A percentile compares a stretch with the other conserved stretches of the same genome.
phyloP scores from a whole-genome alignment of 139 green algal genomes.

The Desmodesmus armatus region DNA sequence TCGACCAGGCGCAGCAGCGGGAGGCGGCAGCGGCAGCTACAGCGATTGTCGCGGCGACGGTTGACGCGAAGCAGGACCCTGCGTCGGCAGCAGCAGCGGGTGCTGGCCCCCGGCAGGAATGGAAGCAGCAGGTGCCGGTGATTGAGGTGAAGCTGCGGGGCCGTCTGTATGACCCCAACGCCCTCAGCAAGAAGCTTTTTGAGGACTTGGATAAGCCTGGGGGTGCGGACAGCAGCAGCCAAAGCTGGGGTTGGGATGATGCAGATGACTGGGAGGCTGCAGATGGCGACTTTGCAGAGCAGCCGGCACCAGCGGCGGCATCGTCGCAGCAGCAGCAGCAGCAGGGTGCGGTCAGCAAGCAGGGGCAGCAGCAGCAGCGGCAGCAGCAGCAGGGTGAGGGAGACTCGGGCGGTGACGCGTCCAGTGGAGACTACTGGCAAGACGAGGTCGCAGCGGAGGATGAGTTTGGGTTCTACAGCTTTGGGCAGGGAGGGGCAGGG shows the following conservation, averaged over 20 bases:
- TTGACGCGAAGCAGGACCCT: conserved; percentile 12
- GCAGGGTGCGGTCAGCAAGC: too few relatives aligned
- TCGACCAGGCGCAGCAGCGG: background rate
- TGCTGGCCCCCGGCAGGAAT: background rate
- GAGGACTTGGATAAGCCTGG: conserved; percentile 11
- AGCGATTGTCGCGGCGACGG: background rate
- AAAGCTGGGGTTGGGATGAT: background rate
- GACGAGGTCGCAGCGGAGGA: background rate
- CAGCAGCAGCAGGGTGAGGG: background rate
- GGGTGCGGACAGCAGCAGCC: background rate
- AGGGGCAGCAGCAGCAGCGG: background rate
- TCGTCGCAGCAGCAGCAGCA: background rate
- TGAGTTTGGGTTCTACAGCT: conserved; percentile 13
- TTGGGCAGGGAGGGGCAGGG: background rate
- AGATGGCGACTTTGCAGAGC: background rate
- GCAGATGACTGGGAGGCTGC: background rate
- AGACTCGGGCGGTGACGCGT: background rate
- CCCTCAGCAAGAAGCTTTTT: conserved; percentile 41
- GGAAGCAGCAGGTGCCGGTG: conserved; percentile 6
- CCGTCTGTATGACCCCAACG: conserved; percentile 26
- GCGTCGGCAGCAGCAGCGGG: background rate
- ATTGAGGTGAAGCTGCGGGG: conserved; percentile 24
- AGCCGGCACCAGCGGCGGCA: background rate
- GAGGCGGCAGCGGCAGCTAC: too few relatives aligned
- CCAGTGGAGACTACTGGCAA: conserved; percentile 28